Percentiles rank a stretch among this genome's conserved stretches.
Evolutionary conservation across 345 rosid genomes (phyloP).

Genomic region (Salix purpurea): DNA sequence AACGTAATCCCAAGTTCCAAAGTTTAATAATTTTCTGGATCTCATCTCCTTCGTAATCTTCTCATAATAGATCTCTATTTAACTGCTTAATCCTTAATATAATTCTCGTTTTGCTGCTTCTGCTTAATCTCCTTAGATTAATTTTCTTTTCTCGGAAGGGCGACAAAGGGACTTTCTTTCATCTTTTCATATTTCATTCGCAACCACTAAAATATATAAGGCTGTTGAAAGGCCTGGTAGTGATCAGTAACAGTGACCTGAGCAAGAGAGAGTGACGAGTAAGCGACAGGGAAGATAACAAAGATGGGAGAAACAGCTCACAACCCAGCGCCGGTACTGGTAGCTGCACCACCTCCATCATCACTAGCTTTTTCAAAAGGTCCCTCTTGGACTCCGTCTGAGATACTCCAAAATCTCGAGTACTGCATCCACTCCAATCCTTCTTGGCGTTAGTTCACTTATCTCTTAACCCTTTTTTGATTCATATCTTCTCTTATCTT

Average conservation of each 20-base stretch:
- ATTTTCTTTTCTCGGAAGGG: not conserved
- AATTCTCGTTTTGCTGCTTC: not conserved
- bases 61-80: not conserved
- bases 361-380: slow-evolving; percentile 48
- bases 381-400: slow-evolving; percentile 73
- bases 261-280: not conserved
- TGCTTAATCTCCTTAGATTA: not conserved
- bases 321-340: slow-evolving; percentile 36
- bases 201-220: too few relatives aligned
- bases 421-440: slow-evolving; percentile 99
- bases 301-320: slow-evolving; percentile 27
- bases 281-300: not conserved
- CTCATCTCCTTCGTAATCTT: not conserved
- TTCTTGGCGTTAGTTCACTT: slow-evolving; percentile 72
- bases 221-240: not conserved
- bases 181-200: slow-evolving; percentile 13
- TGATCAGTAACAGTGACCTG: not conserved
- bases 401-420: slow-evolving; percentile 85
- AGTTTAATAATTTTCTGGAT: not conserved
- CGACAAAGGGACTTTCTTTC: not conserved
- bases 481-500: not conserved
- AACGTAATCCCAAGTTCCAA: slow-evolving; percentile 15
- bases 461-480: not conserved
- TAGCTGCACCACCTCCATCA: slow-evolving; percentile 35
- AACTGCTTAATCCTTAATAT: not conserved